Conservation (phyloP, 2,329 filamentous ascomycete species). For the Cytospora leucostoma region DNA sequence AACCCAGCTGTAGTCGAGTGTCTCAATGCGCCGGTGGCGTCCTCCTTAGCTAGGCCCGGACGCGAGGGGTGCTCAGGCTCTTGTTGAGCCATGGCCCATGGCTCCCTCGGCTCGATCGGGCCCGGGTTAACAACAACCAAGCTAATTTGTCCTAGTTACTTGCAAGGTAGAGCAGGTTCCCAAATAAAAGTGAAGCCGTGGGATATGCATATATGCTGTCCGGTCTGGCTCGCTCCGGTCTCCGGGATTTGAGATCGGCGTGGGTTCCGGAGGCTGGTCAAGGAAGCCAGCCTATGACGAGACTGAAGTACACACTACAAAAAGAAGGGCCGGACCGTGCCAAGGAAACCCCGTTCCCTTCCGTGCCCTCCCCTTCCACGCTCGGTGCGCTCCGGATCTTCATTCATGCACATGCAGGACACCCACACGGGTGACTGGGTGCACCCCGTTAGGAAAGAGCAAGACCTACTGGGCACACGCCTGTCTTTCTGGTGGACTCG, state of each 20-base stretch:
- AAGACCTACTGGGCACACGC: not conserved
- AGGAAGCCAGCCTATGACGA: too few relatives aligned
- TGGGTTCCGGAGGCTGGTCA: not conserved
- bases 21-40: constrained; percentile 9
- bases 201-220: not conserved
- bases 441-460: not conserved
- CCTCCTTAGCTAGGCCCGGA: constrained; percentile 5
- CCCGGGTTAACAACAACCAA: constrained; percentile 4
- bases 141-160: not conserved
- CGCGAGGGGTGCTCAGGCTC: not conserved
- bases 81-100: not conserved
- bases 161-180: not conserved
- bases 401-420: not conserved
- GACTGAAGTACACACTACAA: too few relatives aligned
- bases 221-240: not conserved
- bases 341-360: not conserved
- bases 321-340: not conserved
- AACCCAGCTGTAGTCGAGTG: constrained; percentile 6
- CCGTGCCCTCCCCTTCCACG: not conserved
- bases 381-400: not conserved
- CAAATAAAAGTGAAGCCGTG: not conserved
- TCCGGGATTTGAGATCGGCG: not conserved
- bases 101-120: constrained; percentile 17
- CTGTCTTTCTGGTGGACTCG: not conserved
- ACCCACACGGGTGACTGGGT: not conserved